Evolutionary conservation across 2,329 filamentous ascomycete species (phyloP).

Genomic region (Aspergillus niger): DNA sequence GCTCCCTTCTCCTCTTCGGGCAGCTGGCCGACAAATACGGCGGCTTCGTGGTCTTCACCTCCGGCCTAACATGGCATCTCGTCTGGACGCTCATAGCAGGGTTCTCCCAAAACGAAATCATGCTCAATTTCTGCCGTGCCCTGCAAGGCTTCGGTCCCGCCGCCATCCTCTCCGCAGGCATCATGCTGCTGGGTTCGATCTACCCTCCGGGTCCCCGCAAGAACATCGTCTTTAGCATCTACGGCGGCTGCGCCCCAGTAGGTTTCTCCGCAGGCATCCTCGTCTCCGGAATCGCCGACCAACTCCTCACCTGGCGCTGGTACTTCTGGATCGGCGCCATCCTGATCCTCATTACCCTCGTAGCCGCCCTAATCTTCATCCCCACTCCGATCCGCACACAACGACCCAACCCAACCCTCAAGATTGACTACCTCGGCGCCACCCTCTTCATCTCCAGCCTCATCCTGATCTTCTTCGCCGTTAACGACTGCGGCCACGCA

Average conservation of each 20-base stretch:
- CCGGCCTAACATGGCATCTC: slow-evolving; percentile 64
- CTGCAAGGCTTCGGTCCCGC: slow-evolving; percentile 73
- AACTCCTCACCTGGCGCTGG: slow-evolving; percentile 63
- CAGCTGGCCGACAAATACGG: slow-evolving; percentile 63
- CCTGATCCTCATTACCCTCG: slow-evolving; percentile 43
- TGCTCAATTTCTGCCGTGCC: slow-evolving; percentile 73
- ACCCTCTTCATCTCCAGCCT: slow-evolving; percentile 64
- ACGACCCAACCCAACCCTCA: slow-evolving; percentile 23
- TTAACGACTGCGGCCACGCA: slow-evolving; percentile 72
- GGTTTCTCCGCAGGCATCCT: slow-evolving; percentile 62
- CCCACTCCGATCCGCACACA: slow-evolving; percentile 30
- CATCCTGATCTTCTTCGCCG: slow-evolving; percentile 70
- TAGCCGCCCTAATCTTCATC: slow-evolving; percentile 47
- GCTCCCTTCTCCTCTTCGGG: slow-evolving; percentile 57
- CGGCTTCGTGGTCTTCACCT: slow-evolving; percentile 64
- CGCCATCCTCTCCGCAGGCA: slow-evolving; percentile 68
- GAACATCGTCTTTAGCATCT: slow-evolving; percentile 65
- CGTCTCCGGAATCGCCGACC: slow-evolving; percentile 60
- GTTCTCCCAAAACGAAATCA: slow-evolving; percentile 66
- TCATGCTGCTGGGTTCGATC: slow-evolving; percentile 65
- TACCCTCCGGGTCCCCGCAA: slow-evolving; percentile 70
- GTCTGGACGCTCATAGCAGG: slow-evolving; percentile 70
- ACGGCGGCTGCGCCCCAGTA: slow-evolving; percentile 55
- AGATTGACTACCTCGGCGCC: slow-evolving; percentile 71
- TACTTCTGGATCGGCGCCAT: slow-evolving; percentile 68